Percentiles rank a stretch among this genome's conserved stretches.
Conservation (phyloP, 495 filamentous ascomycete species). For the Neurospora sp. region DNA sequence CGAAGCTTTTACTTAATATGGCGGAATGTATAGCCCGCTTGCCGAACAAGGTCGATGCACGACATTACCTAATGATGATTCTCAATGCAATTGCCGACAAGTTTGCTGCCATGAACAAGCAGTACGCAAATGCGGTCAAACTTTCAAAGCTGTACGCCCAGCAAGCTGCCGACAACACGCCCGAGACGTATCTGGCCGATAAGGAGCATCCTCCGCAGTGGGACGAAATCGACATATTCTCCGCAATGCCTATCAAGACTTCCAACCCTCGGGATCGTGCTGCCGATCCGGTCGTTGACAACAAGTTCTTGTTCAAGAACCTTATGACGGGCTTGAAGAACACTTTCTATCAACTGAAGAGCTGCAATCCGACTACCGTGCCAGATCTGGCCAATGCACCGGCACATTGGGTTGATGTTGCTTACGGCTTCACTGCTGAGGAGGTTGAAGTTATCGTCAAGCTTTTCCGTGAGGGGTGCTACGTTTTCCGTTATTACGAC, state of each 20-base stretch:
- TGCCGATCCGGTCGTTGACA: constrained; percentile 90
- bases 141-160: constrained; percentile 63
- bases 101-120: constrained; percentile 94
- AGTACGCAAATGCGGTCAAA: constrained; percentile 90
- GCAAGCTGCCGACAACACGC: constrained; percentile 53
- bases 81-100: constrained; percentile 96
- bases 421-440: constrained; percentile 93
- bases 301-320: constrained; percentile 97
- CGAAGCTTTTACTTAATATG: constrained; percentile 93
- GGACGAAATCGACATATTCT: constrained; percentile 98
- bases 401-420: constrained; percentile 88
- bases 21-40: constrained; percentile 92
- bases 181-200: constrained; percentile 77
- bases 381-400: constrained; percentile 73
- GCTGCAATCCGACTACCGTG: constrained; percentile 62
- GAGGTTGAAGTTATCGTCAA: constrained; percentile 96
- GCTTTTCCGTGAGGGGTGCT: constrained; percentile 89
- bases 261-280: constrained; percentile 86
- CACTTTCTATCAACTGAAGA: constrained; percentile 88
- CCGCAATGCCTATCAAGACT: constrained; percentile 89
- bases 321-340: constrained; percentile 96
- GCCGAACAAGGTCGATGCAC: constrained; percentile 80
- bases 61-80: constrained; percentile 95
- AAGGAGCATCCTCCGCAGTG: constrained; percentile 74
- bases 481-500: constrained; percentile 93